Conservation (phyloP, 129 eudicot genomes). For the sunflower (Helianthus annuus) region HanXRQr2.0-SUNRISE NC_035434.2:11986089-11986588, state of each 20-base stretch:
- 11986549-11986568: too few species aligned
- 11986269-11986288: slow-evolving; percentile 79
- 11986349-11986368: too few species aligned
- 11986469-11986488: too few species aligned
- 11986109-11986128: slow-evolving; percentile 69
- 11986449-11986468: too few species aligned
- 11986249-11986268: slow-evolving; percentile 80
- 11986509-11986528: too few species aligned
- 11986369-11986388: too few species aligned
- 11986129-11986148: slow-evolving; percentile 65
- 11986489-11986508: too few species aligned
- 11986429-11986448: too few species aligned
- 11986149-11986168: slow-evolving; percentile 70
- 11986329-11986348: slow-evolving; percentile 91
- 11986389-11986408: too few species aligned
- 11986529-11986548: too few species aligned
- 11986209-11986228: slow-evolving; percentile 86
- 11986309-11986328: slow-evolving; percentile 74
- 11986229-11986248: slow-evolving; percentile 87
- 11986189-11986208: slow-evolving; percentile 47
- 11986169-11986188: slow-evolving; percentile 63
- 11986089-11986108: slow-evolving; percentile 91
- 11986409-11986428: too few species aligned
- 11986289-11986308: slow-evolving; percentile 92
- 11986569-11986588: too few species aligned